Base-by-base conservation (phyloP, 2,329 filamentous ascomycete genomes). In the Colletotrichum sidae region DNA sequence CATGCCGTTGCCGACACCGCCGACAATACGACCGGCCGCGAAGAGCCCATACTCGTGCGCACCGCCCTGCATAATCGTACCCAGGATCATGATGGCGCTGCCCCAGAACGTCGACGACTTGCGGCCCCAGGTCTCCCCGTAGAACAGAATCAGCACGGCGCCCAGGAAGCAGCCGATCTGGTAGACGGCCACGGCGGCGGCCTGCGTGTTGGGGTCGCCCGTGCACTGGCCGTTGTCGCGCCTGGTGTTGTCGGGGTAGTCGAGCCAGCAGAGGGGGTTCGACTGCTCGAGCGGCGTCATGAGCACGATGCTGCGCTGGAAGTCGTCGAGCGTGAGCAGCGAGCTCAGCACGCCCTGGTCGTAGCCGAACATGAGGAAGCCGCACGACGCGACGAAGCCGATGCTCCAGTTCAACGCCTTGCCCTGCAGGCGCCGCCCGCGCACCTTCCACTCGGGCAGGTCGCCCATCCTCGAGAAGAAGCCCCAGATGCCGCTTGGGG, bases 81-180 rank as follows among this genome's bases (percentile, higher is more conserved):
- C 72, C 7, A 75, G 60, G 37, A 74, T 72, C 74, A 75, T 75
- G 39, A 75, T 72, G 2, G 69, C 57, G 47, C 71, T 73, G 34
- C 73, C 73, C 72, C 73, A 75, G 50, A 75, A 75, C 4, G 73
- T 75, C 0, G 73, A 75, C 0, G 72, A 74, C 67, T 73, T 74
- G 34, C 73, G 72, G 0, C 73, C 74, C 72, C 72, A 74, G 1
- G 60, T 69, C 55, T 75, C 74, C 8, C 73, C 74, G 11, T 73
- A 71, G 45, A 73, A 74, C 13, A 75, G 68, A 37, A 74, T 70
- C 2, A 74, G 67, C 0, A 75, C 65, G 0, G 72, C 74, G 2
- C 74, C 73, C 12, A 75, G 37, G 52, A 74, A 74, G 60, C 72
- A 74, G 7, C 72, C 72, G 25, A 74, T 70, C 47, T 74, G 72